These are phyloP conservation scores for Setaria italica DNA, from an alignment of 202 grass and related monocot genomes.

Conservation along the genomic window DNA sequence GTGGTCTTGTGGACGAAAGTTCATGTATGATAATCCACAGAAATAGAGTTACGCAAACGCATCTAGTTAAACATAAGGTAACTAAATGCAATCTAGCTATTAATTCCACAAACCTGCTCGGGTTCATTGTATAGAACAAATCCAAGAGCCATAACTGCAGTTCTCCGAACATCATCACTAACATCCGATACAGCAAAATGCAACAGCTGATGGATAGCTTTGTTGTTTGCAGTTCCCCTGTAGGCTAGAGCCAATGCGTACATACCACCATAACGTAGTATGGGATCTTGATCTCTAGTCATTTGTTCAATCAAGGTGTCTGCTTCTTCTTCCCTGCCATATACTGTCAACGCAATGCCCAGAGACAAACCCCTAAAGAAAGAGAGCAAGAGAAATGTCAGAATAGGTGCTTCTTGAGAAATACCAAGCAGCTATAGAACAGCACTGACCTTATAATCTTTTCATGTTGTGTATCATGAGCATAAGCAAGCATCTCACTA, in stretches of 20 bases:
- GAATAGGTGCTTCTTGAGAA: conserved; percentile 20
- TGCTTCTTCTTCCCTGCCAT: conserved; percentile 97
- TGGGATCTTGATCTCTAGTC: conserved; percentile 99
- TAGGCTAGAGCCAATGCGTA: conserved; percentile 98
- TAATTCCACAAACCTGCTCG: conserved; percentile 68
- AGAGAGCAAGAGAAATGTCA: conserved; percentile 31
- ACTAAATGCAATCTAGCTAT: neutral
- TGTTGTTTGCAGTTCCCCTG: conserved; percentile 97
- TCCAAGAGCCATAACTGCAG: conserved; percentile 96
- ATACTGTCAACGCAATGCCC: conserved; percentile 94
- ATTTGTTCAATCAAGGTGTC: conserved; percentile 96
- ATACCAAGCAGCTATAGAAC: conserved; percentile 28
- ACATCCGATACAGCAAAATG: conserved; percentile 99
- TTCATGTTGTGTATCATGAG: conserved; percentile 99
- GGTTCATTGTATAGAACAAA: conserved; percentile 99
- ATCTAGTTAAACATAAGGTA: conserved; percentile 30
- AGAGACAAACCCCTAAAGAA: conserved; percentile 82
- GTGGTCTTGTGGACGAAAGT: neutral
- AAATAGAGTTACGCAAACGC: neutral
- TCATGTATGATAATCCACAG: neutral
- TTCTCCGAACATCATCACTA: conserved; percentile 99
- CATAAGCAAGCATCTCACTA: conserved; percentile 93
- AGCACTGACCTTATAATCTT: conserved; percentile 92
- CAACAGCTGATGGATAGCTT: conserved; percentile 96
- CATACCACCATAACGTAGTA: conserved; percentile 99